phyloP scores from a whole-genome alignment of 352 stramenopile genomes.

The Thalassiosira allenii region DNA sequence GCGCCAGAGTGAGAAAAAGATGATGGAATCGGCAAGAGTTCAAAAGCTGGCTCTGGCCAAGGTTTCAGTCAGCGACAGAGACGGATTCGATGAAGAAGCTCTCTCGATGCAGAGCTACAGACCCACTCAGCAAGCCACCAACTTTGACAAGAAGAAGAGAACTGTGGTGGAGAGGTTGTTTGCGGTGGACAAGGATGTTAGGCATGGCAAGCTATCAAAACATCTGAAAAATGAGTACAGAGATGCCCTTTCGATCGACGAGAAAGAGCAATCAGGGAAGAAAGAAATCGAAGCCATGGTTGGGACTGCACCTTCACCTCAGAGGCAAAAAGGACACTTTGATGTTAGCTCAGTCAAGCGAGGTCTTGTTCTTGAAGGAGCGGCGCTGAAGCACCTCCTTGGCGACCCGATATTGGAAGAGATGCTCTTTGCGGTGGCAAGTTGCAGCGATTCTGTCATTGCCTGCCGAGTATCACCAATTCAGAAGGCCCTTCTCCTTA shows the following conservation, averaged over 20 bases:
- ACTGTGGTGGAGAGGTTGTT: constrained; percentile 81
- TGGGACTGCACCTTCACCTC: constrained; percentile 11
- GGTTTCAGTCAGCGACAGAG: constrained; percentile 51
- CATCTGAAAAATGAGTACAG: constrained; percentile 80
- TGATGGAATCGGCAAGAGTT: constrained; percentile 33
- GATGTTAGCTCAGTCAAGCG: constrained; percentile 58
- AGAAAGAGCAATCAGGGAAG: constrained; percentile 39
- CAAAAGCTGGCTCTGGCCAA: constrained; percentile 54
- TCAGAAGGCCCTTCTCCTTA: constrained; percentile 98
- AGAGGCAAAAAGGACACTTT: constrained; percentile 52
- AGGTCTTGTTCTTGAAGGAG: constrained; percentile 93
- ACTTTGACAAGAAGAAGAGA: constrained; percentile 78
- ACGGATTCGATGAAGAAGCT: constrained; percentile 76
- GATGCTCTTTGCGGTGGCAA: constrained; percentile 88
- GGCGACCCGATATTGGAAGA: constrained; percentile 84
- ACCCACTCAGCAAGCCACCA: constrained; percentile 47
- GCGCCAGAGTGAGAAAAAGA: constrained; percentile 42
- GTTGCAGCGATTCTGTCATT: constrained; percentile 94
- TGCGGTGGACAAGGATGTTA: constrained; percentile 81
- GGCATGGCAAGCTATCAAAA: constrained; percentile 77
- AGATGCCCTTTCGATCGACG: constrained; percentile 56
- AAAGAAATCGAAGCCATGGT: constrained; percentile 47
- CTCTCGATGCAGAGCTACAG: constrained; percentile 79
- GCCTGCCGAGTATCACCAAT: constrained; percentile 97
- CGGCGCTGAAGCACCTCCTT: constrained; percentile 88